phyloP scores from a whole-genome alignment of 805 yeast species.

The Pichia nanzhaoensis region DNA sequence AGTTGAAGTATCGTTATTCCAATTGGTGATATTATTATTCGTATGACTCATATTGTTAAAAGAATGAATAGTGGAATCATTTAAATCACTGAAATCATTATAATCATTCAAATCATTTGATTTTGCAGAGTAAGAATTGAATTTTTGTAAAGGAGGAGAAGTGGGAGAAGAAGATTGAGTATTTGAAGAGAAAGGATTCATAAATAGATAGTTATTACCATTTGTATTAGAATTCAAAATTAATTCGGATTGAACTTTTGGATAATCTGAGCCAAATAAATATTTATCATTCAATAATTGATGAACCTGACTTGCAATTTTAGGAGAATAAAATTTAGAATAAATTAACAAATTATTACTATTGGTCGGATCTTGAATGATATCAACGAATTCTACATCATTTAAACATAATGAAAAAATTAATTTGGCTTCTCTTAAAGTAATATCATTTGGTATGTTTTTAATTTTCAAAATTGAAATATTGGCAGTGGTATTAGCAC shows the following conservation, averaged over 20 bases:
- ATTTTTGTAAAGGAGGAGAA: slow-evolving; percentile 4
- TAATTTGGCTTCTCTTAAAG: slow-evolving; percentile 59
- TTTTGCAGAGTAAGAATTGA: neutral
- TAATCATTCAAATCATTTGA: neutral
- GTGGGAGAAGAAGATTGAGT: slow-evolving; percentile 8
- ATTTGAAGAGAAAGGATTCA: slow-evolving; percentile 6
- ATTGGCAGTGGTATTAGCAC: neutral
- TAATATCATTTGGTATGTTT: slow-evolving; percentile 58
- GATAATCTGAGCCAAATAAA: slow-evolving; percentile 46
- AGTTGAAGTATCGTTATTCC: slow-evolving; percentile 11
- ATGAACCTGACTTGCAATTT: slow-evolving; percentile 37
- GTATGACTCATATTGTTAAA: neutral
- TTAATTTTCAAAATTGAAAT: slow-evolving; percentile 33
- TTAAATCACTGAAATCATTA: neutral
- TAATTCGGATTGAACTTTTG: slow-evolving; percentile 35
- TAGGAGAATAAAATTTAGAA: slow-evolving; percentile 40
- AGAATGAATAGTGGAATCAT: neutral
- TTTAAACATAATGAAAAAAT: slow-evolving; percentile 67
- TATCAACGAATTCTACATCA: slow-evolving; percentile 37
- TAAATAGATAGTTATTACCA: slow-evolving; percentile 1
- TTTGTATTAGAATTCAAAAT: neutral
- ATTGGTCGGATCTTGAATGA: slow-evolving; percentile 25
- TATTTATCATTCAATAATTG: slow-evolving; percentile 36
- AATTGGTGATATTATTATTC: neutral
- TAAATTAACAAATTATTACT: slow-evolving; percentile 29